Evolutionary conservation across 495 filamentous ascomycete genomes (phyloP), one percentile per base, ranked within the genome.

Genomic region (Podospora comata): DNA sequence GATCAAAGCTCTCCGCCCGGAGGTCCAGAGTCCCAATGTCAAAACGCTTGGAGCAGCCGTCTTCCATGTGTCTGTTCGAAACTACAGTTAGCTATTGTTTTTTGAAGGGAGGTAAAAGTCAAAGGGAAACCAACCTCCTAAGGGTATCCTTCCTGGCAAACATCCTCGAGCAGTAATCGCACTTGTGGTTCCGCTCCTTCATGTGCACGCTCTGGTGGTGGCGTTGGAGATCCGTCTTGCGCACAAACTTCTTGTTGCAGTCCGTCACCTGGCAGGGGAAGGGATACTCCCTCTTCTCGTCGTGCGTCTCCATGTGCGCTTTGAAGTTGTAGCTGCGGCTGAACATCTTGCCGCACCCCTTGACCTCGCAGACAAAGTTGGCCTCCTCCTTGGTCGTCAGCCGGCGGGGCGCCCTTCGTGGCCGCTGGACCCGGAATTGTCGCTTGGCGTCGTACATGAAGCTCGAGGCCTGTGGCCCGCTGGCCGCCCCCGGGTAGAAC

Each of bases 291-390:
- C 87, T 83, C 62, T 84, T 85, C 2, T 93, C 90, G 77, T 97
- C 88, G 79, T 98, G 94, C 7, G 88, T 94, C 74, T 95, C 92
- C 83, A 95, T 85, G 77, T 98, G 94, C 65, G 92, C 89, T 74
- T 91, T 92, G 78, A 90, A 92, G 80, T 98, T 98, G 80, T 94
- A 97, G 73, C 88, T 90, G 64, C 94, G 81, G 68, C 91, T 91
- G 75, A 97, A 98, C 7, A 88, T 84, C 78, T 88, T 89, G 26
- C 89, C 89, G 76, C 94, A 98, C 18, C 84, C 83, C 75, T 84
- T 83, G 13, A 89, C 78, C 27, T 86, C 81, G 76, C 94, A 98
- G 67, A 88, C 78, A 74, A 88, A 91, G 65, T 90, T 93, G 55
- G 92, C 91, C 77, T 92, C 89, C 67, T 90, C 89, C 60, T 85